phyloP scores from a whole-genome alignment of 2,329 filamentous ascomycete genomes.

The Hortaea sp. region DNA sequence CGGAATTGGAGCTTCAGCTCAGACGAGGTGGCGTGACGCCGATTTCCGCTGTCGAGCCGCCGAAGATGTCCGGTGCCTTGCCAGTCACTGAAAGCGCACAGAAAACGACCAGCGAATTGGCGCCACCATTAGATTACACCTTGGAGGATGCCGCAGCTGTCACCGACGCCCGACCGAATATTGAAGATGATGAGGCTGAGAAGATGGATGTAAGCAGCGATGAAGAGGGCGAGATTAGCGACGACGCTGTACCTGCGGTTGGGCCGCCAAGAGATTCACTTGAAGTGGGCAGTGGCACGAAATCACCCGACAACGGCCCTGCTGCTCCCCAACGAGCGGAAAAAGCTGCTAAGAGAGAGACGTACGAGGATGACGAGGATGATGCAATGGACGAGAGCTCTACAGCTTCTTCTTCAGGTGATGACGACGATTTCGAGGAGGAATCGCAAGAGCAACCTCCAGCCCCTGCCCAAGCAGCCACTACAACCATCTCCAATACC shows the following conservation, averaged over 20 bases:
- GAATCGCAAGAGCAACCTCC: no score
- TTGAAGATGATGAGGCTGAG: background rate
- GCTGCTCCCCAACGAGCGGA: background rate
- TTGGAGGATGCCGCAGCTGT: no score
- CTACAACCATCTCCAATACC: no score
- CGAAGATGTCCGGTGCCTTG: no score
- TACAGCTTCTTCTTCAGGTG: conserved; percentile 3
- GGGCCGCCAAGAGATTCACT: background rate
- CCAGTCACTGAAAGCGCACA: no score
- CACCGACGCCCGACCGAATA: no score
- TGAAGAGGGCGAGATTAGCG: background rate
- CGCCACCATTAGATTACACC: no score
- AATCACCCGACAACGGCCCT: background rate
- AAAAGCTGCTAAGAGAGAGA: background rate
- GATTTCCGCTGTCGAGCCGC: background rate
- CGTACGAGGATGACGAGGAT: conserved; percentile 18
- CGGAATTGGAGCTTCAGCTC: background rate
- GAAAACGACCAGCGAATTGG: no score
- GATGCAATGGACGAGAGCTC: conserved; percentile 23
- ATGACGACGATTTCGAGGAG: background rate
- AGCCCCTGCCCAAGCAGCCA: no score
- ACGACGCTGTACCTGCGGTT: background rate
- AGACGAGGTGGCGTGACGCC: background rate
- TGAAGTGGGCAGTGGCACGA: background rate
- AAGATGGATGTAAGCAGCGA: background rate